Conservation (phyloP, 1,139 yeast genomes). For the Pichia sp. region DNA sequence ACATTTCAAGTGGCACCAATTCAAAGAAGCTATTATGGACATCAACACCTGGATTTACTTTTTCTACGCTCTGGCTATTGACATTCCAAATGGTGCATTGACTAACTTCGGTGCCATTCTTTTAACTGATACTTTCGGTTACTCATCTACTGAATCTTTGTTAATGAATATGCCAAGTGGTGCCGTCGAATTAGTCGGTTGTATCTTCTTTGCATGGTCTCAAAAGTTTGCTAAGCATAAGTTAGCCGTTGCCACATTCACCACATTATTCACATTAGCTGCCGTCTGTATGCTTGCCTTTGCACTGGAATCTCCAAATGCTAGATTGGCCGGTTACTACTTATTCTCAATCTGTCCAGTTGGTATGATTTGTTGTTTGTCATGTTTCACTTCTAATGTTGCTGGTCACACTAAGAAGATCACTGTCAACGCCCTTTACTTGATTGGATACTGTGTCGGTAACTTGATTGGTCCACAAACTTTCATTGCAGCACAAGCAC, state of each 20-base stretch:
- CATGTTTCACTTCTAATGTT: slow-evolving; percentile 50
- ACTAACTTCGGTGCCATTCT: slow-evolving; percentile 36
- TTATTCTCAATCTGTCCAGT: slow-evolving; percentile 35
- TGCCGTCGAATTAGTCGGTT: slow-evolving; percentile 36
- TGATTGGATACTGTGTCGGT: slow-evolving; percentile 61
- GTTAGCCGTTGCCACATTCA: slow-evolving; percentile 43
- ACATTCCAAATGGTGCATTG: slow-evolving; percentile 41
- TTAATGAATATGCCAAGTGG: slow-evolving; percentile 42
- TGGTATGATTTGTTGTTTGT: slow-evolving; percentile 40
- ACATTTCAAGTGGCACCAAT: slow-evolving; percentile 41
- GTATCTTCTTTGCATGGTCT: slow-evolving; percentile 40
- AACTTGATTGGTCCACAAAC: slow-evolving; percentile 61
- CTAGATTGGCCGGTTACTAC: slow-evolving; percentile 45
- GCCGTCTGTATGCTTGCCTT: slow-evolving; percentile 51
- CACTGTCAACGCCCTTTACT: slow-evolving; percentile 55
- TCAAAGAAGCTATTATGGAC: slow-evolving; percentile 45
- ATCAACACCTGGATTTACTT: slow-evolving; percentile 41
- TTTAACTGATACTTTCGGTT: slow-evolving; percentile 29
- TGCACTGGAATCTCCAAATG: slow-evolving; percentile 34
- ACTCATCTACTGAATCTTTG: slow-evolving; percentile 28
- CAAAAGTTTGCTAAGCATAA: slow-evolving; percentile 35
- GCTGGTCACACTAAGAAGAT: slow-evolving; percentile 49
- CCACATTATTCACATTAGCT: slow-evolving; percentile 38
- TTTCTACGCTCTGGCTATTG: slow-evolving; percentile 32
- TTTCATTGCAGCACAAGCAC: slow-evolving; percentile 43